phyloP scores from a whole-genome alignment of 768 basidiomycete species.

The Tricholoma furcatifolium region DNA sequence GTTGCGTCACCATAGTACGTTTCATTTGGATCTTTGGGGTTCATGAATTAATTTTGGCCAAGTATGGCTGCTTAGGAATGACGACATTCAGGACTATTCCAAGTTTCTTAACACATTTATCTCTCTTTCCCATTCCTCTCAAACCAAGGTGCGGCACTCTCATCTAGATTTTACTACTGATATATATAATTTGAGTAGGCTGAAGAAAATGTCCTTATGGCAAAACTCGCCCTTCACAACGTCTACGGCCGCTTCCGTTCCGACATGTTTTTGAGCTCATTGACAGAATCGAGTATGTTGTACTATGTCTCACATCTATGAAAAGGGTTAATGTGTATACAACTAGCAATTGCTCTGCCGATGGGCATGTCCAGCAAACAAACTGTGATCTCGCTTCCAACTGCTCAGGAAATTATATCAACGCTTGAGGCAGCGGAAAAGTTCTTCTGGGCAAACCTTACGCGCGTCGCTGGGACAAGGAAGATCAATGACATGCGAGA shows the following conservation, averaged over 20 bases:
- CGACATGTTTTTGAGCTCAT: slow-evolving; percentile 88
- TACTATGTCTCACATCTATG: background rate
- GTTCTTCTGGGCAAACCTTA: slow-evolving; percentile 66
- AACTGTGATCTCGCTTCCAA: slow-evolving; percentile 35
- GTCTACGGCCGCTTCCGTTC: slow-evolving; percentile 76
- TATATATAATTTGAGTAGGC: slow-evolving; percentile 41
- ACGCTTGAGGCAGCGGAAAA: slow-evolving; percentile 69
- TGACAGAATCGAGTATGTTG: slow-evolving; percentile 84
- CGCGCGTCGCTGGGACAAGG: slow-evolving; percentile 54
- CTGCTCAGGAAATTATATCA: slow-evolving; percentile 55
- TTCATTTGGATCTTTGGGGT: background rate
- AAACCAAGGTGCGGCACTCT: slow-evolving; percentile 48
- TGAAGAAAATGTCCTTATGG: slow-evolving; percentile 73
- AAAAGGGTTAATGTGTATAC: background rate
- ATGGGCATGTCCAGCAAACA: slow-evolving; percentile 66
- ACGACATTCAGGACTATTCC: slow-evolving; percentile 50
- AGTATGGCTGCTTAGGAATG: slow-evolving; percentile 72
- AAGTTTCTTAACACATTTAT: slow-evolving; percentile 56
- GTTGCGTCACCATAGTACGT: slow-evolving; percentile 68
- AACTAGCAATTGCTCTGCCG: slow-evolving; percentile 76
- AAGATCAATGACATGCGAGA: slow-evolving; percentile 73
- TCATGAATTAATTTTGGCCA: slow-evolving; percentile 3
- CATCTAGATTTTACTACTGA: background rate
- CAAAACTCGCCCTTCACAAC: slow-evolving; percentile 73
- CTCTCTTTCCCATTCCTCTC: slow-evolving; percentile 52